These are phyloP conservation scores for Astraeus odoratus DNA, from an alignment of 768 basidiomycete genomes.

Conservation along the genomic window DNA sequence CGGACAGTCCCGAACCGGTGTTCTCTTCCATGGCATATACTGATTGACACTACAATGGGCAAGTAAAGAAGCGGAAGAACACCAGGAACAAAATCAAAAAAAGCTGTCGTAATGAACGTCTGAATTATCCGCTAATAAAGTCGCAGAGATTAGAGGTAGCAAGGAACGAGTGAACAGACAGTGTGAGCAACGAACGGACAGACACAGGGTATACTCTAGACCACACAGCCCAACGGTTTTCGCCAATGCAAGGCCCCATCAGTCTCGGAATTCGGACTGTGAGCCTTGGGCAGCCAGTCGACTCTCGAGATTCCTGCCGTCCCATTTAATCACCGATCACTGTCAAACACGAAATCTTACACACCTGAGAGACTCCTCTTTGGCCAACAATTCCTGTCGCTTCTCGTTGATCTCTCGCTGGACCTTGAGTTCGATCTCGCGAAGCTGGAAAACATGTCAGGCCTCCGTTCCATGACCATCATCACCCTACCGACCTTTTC, in stretches of 20 bases:
- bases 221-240: constrained; percentile 18
- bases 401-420: constrained; percentile 98
- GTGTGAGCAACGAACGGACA: constrained; percentile 29
- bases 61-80: too few species aligned
- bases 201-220: constrained; percentile 30
- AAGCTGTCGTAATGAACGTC: constrained; percentile 28
- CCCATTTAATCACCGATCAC: constrained; percentile 5
- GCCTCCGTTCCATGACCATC: not conserved
- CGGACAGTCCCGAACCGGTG: too few species aligned
- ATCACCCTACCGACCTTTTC: constrained; percentile 59
- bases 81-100: constrained; percentile 23
- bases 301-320: constrained; percentile 74
- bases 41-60: too few species aligned
- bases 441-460: constrained; percentile 45
- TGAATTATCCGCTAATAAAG: constrained; percentile 31
- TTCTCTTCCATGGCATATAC: too few species aligned
- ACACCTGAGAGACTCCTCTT: constrained; percentile 88
- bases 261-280: constrained; percentile 71
- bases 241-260: constrained; percentile 24
- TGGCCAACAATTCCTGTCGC: constrained; percentile 91
- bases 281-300: constrained; percentile 86
- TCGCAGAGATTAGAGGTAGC: constrained; percentile 26
- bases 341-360: constrained; percentile 13
- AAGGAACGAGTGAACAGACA: constrained; percentile 30
- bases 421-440: constrained; percentile 96